phyloP scores from a whole-genome alignment of 805 yeast species.

The Torulaspora gathmanii region DNA sequence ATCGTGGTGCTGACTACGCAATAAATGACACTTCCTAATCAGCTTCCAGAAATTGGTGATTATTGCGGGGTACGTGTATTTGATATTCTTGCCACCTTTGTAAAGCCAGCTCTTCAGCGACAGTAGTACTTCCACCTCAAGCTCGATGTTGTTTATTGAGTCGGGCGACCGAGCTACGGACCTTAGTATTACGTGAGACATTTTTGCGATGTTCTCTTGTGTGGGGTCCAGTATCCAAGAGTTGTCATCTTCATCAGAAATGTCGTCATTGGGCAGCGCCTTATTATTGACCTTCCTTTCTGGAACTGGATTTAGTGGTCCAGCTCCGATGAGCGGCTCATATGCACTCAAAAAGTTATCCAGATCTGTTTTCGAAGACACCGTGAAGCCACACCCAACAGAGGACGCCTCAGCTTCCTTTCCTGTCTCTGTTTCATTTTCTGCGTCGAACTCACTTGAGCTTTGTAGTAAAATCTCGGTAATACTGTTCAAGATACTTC shows the following conservation, averaged over 20 bases:
- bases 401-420: conserved; percentile 13
- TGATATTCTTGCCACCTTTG: conserved; percentile 48
- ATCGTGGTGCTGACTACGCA: conserved; percentile 16
- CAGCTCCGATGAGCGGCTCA: conserved; percentile 23
- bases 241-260: conserved; percentile 25
- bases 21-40: conserved; percentile 45
- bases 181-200: conserved; percentile 58
- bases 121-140: conserved; percentile 39
- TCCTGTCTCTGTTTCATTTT: conserved; percentile 44
- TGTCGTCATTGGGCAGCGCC: conserved; percentile 13
- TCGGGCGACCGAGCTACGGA: conserved; percentile 3
- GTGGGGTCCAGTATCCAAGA: conserved; percentile 28
- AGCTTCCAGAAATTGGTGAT: conserved; percentile 57
- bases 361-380: conserved; percentile 23
- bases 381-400: conserved; percentile 2
- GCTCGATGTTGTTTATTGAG: conserved; percentile 18
- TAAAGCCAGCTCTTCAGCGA: conserved; percentile 25
- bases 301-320: neutral
- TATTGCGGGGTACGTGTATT: conserved; percentile 71
- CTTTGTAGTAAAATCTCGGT: conserved; percentile 44
- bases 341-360: conserved; percentile 22
- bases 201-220: conserved; percentile 63
- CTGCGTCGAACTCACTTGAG: conserved; percentile 7
- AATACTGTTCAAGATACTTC: conserved; percentile 55
- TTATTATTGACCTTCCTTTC: conserved; percentile 9